These are phyloP conservation scores for Boletales sp. DNA, from an alignment of 768 basidiomycete species.

Conservation along the genomic window DNA sequence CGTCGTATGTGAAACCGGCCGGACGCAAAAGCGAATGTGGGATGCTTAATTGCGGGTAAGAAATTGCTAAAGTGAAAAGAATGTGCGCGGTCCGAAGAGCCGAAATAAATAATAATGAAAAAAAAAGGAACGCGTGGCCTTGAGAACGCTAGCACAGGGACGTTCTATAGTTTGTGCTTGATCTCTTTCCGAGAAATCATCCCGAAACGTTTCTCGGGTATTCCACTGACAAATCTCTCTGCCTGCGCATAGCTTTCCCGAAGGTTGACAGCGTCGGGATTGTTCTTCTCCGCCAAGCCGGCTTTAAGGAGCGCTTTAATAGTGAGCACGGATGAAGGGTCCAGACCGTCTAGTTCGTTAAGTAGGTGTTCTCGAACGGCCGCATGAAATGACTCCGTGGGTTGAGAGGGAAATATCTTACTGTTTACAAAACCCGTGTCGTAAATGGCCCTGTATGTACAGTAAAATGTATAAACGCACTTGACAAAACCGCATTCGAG, in stretches of 20 bases:
- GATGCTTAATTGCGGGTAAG: neutral
- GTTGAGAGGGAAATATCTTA: conserved; percentile 55
- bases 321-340: conserved; percentile 48
- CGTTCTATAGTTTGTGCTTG: conserved; percentile 53
- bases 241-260: conserved; percentile 73
- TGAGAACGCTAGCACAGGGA: too few species aligned
- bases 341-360: conserved; percentile 55
- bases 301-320: conserved; percentile 53
- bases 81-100: neutral
- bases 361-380: conserved; percentile 48
- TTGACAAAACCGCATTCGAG: conserved; percentile 62
- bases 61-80: neutral
- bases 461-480: conserved; percentile 31
- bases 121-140: too few species aligned
- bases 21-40: too few species aligned
- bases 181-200: conserved; percentile 62
- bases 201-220: conserved; percentile 50
- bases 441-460: neutral
- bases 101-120: too few species aligned
- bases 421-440: conserved; percentile 29
- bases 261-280: conserved; percentile 61
- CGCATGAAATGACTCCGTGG: conserved; percentile 50
- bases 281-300: conserved; percentile 58
- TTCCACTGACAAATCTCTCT: conserved; percentile 56
- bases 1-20: neutral